Conservation (phyloP, 106 monocot genomes). For the Allium fistulosum region DNA sequence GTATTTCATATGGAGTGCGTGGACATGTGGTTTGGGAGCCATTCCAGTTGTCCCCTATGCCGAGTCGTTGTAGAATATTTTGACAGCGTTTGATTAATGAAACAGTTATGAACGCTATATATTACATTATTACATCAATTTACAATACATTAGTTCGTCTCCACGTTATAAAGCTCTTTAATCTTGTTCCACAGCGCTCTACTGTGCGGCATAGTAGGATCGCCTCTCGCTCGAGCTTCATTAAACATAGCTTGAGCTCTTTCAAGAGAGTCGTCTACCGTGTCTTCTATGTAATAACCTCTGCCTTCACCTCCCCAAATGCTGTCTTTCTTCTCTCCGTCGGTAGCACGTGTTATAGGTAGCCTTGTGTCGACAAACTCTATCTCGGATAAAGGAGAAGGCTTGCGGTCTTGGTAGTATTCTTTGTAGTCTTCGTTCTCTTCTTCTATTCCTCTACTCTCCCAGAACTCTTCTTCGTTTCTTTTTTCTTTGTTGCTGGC, state of each 20-base stretch:
- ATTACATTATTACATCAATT: too few relatives aligned
- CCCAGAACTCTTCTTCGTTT: neutral
- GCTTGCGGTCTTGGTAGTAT: constrained; percentile 48
- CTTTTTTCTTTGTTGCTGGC: too few relatives aligned
- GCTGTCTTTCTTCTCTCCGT: constrained; percentile 11
- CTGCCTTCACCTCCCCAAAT: constrained; percentile 5
- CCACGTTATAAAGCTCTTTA: neutral
- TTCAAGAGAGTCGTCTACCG: constrained; percentile 34
- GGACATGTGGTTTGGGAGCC: too few relatives aligned
- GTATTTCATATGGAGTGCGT: too few relatives aligned
- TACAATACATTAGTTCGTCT: too few relatives aligned
- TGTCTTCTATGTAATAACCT: constrained; percentile 17
- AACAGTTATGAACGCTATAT: too few relatives aligned
- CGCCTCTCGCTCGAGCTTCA: constrained; percentile 25
- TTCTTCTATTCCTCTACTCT: neutral
- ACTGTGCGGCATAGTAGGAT: constrained; percentile 39
- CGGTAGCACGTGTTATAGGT: constrained; percentile 29
- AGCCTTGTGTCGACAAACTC: constrained; percentile 52
- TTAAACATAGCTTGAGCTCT: constrained; percentile 47
- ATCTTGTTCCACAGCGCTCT: constrained; percentile 23
- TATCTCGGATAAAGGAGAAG: constrained; percentile 45
- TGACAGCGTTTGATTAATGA: too few relatives aligned
- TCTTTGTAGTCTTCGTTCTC: constrained; percentile 21
- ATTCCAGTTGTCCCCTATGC: too few relatives aligned
- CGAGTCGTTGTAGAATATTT: too few relatives aligned